These are phyloP conservation scores for Suillus hirtellus DNA, from an alignment of 768 basidiomycete genomes.

Conservation along the genomic window DNA sequence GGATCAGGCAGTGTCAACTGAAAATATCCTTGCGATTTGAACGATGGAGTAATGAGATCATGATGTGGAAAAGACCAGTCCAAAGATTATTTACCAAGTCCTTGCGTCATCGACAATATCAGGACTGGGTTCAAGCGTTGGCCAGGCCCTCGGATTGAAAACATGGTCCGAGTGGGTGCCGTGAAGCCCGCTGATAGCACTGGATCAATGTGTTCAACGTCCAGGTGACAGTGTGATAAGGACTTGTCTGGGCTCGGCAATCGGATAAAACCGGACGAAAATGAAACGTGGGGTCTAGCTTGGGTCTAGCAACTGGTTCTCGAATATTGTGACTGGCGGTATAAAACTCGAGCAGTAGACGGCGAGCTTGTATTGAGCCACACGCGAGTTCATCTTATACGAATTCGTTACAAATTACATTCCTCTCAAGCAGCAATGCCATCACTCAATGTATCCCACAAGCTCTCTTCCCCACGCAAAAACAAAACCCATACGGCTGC, in stretches of 20 bases:
- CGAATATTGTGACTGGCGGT: not conserved
- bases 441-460: not conserved
- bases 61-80: not conserved
- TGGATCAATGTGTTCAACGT: not conserved
- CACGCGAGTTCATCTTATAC: not conserved
- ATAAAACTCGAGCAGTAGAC: not conserved
- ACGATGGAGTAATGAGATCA: not conserved
- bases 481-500: not conserved
- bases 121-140: not conserved
- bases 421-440: not conserved
- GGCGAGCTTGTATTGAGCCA: not conserved
- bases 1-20: not conserved
- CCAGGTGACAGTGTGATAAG: not conserved
- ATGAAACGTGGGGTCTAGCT: not conserved
- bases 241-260: not conserved
- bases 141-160: too few species aligned
- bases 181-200: not conserved
- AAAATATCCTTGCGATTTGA: not conserved
- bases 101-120: not conserved
- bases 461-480: not conserved
- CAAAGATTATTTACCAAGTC: too few species aligned
- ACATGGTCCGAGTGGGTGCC: not conserved
- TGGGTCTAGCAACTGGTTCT: not conserved
- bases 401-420: not conserved
- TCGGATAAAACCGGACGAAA: conserved; percentile 2